These are phyloP conservation scores for Escovopsis sp. DNA, from an alignment of 2,329 filamentous ascomycete genomes.

Conservation along the genomic window DNA sequence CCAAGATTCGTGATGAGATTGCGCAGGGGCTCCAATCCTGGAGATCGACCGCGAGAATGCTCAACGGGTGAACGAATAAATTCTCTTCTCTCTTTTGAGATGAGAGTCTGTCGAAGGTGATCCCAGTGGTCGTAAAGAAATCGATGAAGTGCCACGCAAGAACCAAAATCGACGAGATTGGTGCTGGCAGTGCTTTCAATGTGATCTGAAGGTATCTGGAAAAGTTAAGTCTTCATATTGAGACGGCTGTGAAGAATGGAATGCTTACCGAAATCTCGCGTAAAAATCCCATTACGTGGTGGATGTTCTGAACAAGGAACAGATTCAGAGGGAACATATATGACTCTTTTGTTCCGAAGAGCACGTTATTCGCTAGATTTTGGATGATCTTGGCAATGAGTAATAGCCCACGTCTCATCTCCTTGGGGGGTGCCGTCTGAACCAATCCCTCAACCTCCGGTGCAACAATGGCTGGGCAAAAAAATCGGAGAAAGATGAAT, in stretches of 20 bases:
- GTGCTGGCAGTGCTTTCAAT: slow-evolving; percentile 25
- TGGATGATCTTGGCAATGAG: slow-evolving; percentile 59
- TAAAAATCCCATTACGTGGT: slow-evolving; percentile 50
- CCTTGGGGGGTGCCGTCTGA: slow-evolving; percentile 44
- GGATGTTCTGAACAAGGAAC: slow-evolving; percentile 54
- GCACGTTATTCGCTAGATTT: slow-evolving; percentile 56
- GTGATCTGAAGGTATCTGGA: slow-evolving; percentile 32
- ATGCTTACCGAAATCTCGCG: slow-evolving; percentile 48
- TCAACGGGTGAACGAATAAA: slow-evolving; percentile 41
- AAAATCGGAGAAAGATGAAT: slow-evolving; percentile 58
- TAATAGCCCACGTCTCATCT: slow-evolving; percentile 52
- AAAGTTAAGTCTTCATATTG: no score
- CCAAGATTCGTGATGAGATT: slow-evolving; percentile 52
- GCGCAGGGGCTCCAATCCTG: slow-evolving; percentile 44
- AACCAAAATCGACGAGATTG: slow-evolving; percentile 53
- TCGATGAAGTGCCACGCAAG: slow-evolving; percentile 53
- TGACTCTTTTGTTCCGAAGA: slow-evolving; percentile 57
- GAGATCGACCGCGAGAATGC: slow-evolving; percentile 34
- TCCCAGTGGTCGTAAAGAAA: slow-evolving; percentile 63
- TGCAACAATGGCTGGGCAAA: slow-evolving; percentile 57
- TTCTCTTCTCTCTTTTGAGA: slow-evolving; percentile 43
- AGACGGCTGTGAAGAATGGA: no score
- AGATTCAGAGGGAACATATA: slow-evolving; percentile 60
- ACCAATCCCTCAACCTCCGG: slow-evolving; percentile 55
- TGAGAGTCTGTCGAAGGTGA: slow-evolving; percentile 49